Evolutionary conservation across 305 asterid species (phyloP).

Genomic region (Petunia hybrid): DNA sequence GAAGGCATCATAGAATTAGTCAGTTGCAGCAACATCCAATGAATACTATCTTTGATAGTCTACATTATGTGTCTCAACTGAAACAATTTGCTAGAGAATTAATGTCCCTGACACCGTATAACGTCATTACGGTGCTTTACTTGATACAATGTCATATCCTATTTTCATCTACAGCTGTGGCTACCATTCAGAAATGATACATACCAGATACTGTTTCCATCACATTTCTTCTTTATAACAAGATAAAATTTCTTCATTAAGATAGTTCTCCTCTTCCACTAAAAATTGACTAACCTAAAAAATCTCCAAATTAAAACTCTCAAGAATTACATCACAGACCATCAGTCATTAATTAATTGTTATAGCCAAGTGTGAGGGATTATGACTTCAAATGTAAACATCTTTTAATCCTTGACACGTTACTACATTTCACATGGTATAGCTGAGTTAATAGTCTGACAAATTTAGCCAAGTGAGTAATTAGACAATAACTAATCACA

Average conservation of each 20-base stretch:
- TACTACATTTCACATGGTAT: not conserved
- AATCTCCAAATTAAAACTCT: not conserved
- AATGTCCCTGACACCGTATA: not conserved
- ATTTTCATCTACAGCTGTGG: slow-evolving; percentile 3
- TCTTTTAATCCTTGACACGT: slow-evolving; percentile 17
- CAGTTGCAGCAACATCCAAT: not conserved
- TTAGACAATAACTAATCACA: not conserved
- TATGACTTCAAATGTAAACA: not conserved
- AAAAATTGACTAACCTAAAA: not conserved
- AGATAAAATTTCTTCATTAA: slow-evolving; percentile 18
- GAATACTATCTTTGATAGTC: not conserved
- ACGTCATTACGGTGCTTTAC: not conserved
- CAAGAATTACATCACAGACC: not conserved
- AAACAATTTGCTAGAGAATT: not conserved
- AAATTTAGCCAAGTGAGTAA: slow-evolving; percentile 19
- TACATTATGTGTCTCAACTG: slow-evolving; percentile 7
- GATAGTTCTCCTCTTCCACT: slow-evolving; percentile 2
- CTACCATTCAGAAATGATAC: not conserved
- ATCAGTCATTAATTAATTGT: not conserved
- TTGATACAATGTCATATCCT: not conserved
- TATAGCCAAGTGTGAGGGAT: slow-evolving; percentile 19
- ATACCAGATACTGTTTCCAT: not conserved
- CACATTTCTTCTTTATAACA: not conserved
- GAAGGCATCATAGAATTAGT: not conserved
- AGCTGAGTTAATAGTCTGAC: not conserved